Conservation (phyloP, 805 yeast genomes). For the Candida fluviatilis region DNA sequence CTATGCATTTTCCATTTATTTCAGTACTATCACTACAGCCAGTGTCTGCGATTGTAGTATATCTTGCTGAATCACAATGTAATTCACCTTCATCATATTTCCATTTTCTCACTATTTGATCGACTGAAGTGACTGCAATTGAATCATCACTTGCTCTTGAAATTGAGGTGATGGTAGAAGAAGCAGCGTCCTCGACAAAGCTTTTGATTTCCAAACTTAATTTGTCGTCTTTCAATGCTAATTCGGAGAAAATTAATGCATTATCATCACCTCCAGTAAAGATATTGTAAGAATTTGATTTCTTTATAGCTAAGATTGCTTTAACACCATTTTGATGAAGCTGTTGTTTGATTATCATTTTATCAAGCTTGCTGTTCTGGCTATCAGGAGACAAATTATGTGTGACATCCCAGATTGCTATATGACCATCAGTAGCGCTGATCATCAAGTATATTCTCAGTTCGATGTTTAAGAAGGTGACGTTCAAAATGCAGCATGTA, state of each 20-base stretch:
- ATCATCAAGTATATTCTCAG: slow-evolving; percentile 38
- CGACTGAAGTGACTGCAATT: slow-evolving; percentile 70
- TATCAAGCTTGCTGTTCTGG: slow-evolving; percentile 14
- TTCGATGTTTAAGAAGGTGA: slow-evolving; percentile 37
- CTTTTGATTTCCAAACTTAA: slow-evolving; percentile 22
- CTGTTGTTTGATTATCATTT: slow-evolving; percentile 37
- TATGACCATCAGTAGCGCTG: slow-evolving; percentile 81
- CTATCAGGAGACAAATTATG: background rate
- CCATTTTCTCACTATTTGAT: slow-evolving; percentile 77
- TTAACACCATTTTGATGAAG: slow-evolving; percentile 88
- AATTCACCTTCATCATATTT: slow-evolving; percentile 20
- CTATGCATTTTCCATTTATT: slow-evolving; percentile 22
- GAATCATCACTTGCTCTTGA: slow-evolving; percentile 22
- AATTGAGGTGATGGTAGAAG: slow-evolving; percentile 80
- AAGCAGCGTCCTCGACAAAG: slow-evolving; percentile 60
- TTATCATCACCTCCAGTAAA: slow-evolving; percentile 95
- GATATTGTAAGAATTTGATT: slow-evolving; percentile 22
- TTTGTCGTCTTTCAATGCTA: slow-evolving; percentile 10
- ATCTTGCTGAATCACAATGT: slow-evolving; percentile 34
- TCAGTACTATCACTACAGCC: slow-evolving; percentile 57
- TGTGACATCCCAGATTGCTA: slow-evolving; percentile 58
- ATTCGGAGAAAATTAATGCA: slow-evolving; percentile 40
- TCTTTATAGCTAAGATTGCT: slow-evolving; percentile 34
- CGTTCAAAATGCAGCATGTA: slow-evolving; percentile 74
- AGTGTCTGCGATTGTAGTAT: slow-evolving; percentile 88